phyloP scores from a whole-genome alignment of 2,329 filamentous ascomycete species.

The Cladosporium austrohemisphaericum region DNA sequence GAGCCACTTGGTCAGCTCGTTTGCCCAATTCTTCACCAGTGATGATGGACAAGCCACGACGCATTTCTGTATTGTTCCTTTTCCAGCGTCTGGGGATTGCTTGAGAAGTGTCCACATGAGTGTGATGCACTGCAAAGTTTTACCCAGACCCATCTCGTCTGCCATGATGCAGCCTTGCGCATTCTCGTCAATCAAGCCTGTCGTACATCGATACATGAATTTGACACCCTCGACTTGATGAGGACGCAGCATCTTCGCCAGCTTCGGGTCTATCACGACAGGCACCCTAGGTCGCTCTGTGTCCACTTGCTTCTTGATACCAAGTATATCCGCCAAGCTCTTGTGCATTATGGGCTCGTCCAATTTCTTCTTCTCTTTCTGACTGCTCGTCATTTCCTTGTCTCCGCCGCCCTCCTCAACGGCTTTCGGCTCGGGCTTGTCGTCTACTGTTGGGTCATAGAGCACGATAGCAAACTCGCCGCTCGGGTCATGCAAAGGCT shows the following conservation, averaged over 20 bases:
- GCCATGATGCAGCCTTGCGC: conserved; percentile 99
- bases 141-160: conserved; percentile 97
- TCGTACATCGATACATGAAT: conserved; percentile 93
- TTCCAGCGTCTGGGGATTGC: conserved; percentile 93
- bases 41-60: conserved; percentile 96
- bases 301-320: conserved; percentile 79
- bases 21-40: conserved; percentile 96
- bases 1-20: conserved; percentile 94
- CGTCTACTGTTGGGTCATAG: conserved; percentile 90
- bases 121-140: conserved; percentile 94
- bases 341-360: conserved; percentile 86
- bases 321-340: conserved; percentile 89
- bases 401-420: conserved; percentile 45
- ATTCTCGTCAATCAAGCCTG: conserved; percentile 88
- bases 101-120: conserved; percentile 96
- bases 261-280: conserved; percentile 87
- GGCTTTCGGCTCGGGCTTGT: conserved; percentile 60
- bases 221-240: conserved; percentile 98
- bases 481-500: conserved; percentile 86
- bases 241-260: conserved; percentile 85
- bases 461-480: conserved; percentile 96
- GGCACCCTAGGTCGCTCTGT: conserved; percentile 82
- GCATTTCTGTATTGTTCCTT: conserved; percentile 88
- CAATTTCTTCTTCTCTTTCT: conserved; percentile 50
- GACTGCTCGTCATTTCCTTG: conserved; percentile 39